Evolutionary conservation across 805 yeast species (phyloP).

Genomic region (Ogataea angusta): DNA sequence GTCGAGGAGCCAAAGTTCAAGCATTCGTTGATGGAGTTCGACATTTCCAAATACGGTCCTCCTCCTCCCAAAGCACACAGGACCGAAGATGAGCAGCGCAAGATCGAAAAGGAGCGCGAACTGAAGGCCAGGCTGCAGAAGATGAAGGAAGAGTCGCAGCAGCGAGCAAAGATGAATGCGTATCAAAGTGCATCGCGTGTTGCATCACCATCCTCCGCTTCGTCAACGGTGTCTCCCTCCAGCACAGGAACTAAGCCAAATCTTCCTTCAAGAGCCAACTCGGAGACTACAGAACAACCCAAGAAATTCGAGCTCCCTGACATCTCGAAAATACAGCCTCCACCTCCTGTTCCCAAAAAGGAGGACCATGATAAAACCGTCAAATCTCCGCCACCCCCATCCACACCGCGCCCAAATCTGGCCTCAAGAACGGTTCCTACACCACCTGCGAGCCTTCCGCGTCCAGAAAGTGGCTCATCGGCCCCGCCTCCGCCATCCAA

Average conservation of each 20-base stretch:
- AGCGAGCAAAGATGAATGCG: conserved; percentile 24
- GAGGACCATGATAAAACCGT: neutral
- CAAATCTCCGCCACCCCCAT: neutral
- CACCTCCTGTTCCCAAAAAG: conserved; percentile 23
- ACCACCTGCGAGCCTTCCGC: neutral
- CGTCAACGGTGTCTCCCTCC: conserved; percentile 8
- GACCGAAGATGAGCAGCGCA: conserved; percentile 23
- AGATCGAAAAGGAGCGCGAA: conserved; percentile 23
- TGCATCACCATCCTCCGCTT: conserved; percentile 5
- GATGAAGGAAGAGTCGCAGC: conserved; percentile 28
- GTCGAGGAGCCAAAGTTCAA: conserved; percentile 29
- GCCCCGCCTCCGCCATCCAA: conserved; percentile 19
- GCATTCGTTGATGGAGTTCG: conserved; percentile 33
- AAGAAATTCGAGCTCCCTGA: conserved; percentile 26
- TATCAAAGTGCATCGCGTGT: neutral
- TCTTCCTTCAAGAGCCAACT: conserved; percentile 13
- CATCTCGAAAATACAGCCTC: conserved; percentile 28
- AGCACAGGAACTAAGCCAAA: conserved; percentile 10
- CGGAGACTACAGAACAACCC: conserved; percentile 11
- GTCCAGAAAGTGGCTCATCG: neutral
- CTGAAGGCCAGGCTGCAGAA: conserved; percentile 25
- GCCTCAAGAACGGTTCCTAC: neutral
- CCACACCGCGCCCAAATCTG: too few relatives aligned
- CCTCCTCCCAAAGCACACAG: conserved; percentile 43
- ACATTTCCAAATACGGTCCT: conserved; percentile 39